A percentile compares a stretch with the other conserved stretches of the same genome.
These are phyloP conservation scores for Roridomyces roridus DNA, from an alignment of 768 basidiomycete species.

Conservation along the genomic window DNA sequence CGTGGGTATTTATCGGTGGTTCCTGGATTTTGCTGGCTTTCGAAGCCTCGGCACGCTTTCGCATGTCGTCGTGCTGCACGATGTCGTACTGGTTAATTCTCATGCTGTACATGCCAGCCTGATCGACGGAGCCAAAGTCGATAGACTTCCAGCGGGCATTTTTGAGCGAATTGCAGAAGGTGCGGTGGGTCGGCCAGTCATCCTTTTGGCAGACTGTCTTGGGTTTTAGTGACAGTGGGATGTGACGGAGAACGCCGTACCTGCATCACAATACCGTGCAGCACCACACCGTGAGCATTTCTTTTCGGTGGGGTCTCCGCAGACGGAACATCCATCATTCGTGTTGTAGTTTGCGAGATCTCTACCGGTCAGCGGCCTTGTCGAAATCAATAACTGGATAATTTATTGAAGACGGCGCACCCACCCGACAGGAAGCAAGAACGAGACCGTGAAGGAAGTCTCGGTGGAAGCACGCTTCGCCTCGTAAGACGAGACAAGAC, in stretches of 20 bases:
- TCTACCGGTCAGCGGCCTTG: conserved; percentile 9
- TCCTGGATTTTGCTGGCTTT: neutral
- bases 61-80: conserved; percentile 10
- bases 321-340: conserved; percentile 21
- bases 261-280: conserved; percentile 22
- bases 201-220: conserved; percentile 21
- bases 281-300: conserved; percentile 22
- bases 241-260: conserved; percentile 3
- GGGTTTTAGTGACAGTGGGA: no score
- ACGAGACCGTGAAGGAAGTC: conserved; percentile 13
- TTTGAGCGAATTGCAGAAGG: conserved; percentile 15
- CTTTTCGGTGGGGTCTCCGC: conserved; percentile 18
- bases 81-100: conserved; percentile 17
- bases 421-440: conserved; percentile 24
- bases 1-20: conserved; percentile 21
- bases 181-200: conserved; percentile 21
- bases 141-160: conserved; percentile 16
- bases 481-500: conserved; percentile 7
- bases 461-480: conserved; percentile 19
- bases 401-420: neutral
- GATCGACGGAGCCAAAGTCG: conserved; percentile 1
- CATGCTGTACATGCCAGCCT: neutral
- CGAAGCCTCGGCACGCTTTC: neutral
- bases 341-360: conserved; percentile 19
- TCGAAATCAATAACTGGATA: neutral